Percentiles rank a stretch among this genome's conserved stretches.
These are phyloP conservation scores for Pelomyxa schiedti DNA, from an alignment of 78 protist genomes.

Conservation along the genomic window DNA sequence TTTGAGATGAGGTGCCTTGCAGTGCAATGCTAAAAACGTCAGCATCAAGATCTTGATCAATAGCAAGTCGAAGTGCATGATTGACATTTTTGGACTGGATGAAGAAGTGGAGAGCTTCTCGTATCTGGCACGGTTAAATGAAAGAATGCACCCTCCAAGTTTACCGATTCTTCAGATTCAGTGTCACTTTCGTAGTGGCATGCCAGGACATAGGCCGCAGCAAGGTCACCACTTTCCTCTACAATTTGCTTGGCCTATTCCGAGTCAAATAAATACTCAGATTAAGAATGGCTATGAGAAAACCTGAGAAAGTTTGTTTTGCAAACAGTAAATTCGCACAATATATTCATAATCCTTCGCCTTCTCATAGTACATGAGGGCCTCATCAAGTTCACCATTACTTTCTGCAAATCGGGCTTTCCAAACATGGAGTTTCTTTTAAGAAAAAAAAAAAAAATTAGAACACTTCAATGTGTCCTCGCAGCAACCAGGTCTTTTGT, in stretches of 20 bases:
- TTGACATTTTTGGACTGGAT: constrained; percentile 18
- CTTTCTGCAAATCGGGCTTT: constrained; percentile 56
- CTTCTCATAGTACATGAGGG: constrained; percentile 28
- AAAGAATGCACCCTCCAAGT: background rate
- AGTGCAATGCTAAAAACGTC: constrained; percentile 37
- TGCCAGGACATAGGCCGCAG: constrained; percentile 56
- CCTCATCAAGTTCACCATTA: background rate
- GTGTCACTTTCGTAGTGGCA: constrained; percentile 11
- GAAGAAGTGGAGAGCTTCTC: constrained; percentile 35
- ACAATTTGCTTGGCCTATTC: constrained; percentile 1
- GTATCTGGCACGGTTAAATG: background rate
- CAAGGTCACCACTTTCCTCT: background rate
- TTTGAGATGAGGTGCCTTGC: background rate
- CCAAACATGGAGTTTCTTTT: constrained; percentile 26
- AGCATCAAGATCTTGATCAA: constrained; percentile 13
- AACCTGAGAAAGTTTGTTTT: background rate
- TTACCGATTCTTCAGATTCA: too few species aligned
- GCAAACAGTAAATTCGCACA: constrained; percentile 35
- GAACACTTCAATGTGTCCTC: background rate
- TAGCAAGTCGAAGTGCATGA: constrained; percentile 58
- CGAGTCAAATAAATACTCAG: background rate
- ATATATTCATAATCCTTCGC: constrained; percentile 31
- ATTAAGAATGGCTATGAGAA: background rate
- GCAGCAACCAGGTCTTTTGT: background rate
- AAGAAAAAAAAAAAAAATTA: too few species aligned